Evolutionary conservation across 345 rosid genomes (phyloP).

Genomic region (Eucalyptus curtisii): DNA sequence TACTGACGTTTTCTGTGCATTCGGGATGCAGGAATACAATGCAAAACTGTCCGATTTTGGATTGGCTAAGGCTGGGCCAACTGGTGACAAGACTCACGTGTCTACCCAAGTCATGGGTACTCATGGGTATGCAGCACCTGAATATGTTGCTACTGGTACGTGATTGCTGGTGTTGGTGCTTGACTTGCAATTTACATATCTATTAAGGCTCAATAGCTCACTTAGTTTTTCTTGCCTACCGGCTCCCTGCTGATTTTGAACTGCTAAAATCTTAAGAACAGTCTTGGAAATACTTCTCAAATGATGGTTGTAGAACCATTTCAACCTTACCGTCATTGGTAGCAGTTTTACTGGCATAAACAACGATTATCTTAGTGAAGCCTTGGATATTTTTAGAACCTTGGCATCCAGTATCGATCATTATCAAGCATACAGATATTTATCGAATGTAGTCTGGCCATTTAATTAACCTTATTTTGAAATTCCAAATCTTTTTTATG

Average conservation of each 20-base stretch:
- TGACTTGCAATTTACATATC: neutral
- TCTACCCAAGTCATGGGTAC: slow-evolving; percentile 99
- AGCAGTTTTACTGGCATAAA: neutral
- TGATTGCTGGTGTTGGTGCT: neutral
- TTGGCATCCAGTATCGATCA: neutral
- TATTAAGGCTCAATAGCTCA: neutral
- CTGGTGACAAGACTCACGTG: slow-evolving; percentile 93
- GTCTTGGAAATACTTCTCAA: neutral
- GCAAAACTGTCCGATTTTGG: slow-evolving; percentile 93
- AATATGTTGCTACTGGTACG: slow-evolving; percentile 94
- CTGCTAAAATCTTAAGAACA: neutral
- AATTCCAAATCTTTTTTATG: neutral
- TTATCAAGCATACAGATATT: neutral
- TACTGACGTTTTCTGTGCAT: neutral
- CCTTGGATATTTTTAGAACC: neutral
- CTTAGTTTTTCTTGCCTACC: neutral
- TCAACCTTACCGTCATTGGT: neutral
- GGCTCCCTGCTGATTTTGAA: neutral
- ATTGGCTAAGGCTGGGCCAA: slow-evolving; percentile 96
- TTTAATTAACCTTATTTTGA: neutral
- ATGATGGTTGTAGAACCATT: neutral
- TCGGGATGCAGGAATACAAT: slow-evolving; percentile 64
- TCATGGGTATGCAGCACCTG: slow-evolving; percentile 96
- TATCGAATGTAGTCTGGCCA: neutral
- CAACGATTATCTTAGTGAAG: neutral